Evolutionary conservation across 768 basidiomycete species (phyloP).

Genomic region (Kwoniella sp.): DNA sequence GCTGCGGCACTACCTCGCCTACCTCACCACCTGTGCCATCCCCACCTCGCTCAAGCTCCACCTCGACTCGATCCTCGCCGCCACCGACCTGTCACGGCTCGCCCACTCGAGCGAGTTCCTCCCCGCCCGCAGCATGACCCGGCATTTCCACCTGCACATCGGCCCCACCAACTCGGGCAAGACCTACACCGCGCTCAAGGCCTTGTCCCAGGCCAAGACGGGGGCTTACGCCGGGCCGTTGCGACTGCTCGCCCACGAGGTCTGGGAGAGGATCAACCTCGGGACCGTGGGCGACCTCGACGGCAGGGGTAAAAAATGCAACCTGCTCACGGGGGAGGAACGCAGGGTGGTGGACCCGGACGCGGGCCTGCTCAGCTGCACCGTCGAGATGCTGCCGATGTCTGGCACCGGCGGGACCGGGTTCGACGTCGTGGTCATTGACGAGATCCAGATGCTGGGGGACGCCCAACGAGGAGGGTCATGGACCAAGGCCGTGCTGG

Average conservation of each 20-base stretch:
- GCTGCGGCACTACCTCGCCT: constrained; percentile 30
- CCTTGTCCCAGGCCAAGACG: constrained; percentile 66
- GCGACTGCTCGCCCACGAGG: constrained; percentile 88
- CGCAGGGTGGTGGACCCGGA: constrained; percentile 62
- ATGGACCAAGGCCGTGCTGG: constrained; percentile 80
- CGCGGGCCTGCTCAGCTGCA: constrained; percentile 68
- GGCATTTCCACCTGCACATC: constrained; percentile 89
- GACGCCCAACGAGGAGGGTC: constrained; percentile 71
- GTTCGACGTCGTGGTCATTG: constrained; percentile 80
- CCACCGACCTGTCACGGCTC: constrained; percentile 35
- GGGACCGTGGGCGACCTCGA: constrained; percentile 74
- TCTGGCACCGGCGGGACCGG: constrained; percentile 4
- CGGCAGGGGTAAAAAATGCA: constrained; percentile 66
- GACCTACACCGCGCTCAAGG: constrained; percentile 85
- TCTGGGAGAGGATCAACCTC: constrained; percentile 82
- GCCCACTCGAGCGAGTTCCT: constrained; percentile 29
- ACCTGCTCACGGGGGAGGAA: constrained; percentile 90
- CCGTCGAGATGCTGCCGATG: constrained; percentile 81
- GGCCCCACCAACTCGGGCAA: constrained; percentile 98
- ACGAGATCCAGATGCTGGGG: constrained; percentile 94
- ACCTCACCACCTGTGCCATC: neutral
- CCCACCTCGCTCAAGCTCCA: constrained; percentile 7
- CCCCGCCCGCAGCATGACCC: constrained; percentile 56
- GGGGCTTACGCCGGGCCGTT: constrained; percentile 90
- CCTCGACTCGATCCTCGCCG: constrained; percentile 22